phyloP scores from a whole-genome alignment of 2,329 filamentous ascomycete genomes.

The Oidium heveae region DNA sequence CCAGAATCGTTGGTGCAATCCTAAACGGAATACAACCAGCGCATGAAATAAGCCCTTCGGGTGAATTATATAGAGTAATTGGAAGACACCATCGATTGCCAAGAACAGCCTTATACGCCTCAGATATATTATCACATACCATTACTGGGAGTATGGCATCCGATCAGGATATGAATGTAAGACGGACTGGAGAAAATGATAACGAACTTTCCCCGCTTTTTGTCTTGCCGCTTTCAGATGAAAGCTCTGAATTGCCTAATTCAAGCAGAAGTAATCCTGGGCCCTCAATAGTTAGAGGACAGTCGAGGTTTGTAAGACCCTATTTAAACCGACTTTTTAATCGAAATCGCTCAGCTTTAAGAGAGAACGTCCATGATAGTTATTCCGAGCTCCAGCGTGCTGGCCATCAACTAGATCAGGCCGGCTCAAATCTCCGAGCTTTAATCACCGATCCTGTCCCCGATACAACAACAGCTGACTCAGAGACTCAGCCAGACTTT shows the following conservation, averaged over 20 bases:
- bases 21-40: conserved; percentile 16
- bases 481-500: conserved; percentile 16
- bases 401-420: conserved; percentile 9
- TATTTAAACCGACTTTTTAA: conserved; percentile 12
- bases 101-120: conserved; percentile 4
- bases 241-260: not conserved
- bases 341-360: conserved; percentile 8
- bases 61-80: conserved; percentile 20
- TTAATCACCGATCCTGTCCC: conserved; percentile 10
- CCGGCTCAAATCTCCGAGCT: conserved; percentile 9
- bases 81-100: conserved; percentile 16
- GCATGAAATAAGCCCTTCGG: conserved; percentile 18
- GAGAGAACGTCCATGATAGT: conserved; percentile 4
- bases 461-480: conserved; percentile 5
- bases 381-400: conserved; percentile 7
- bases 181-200: conserved; percentile 4
- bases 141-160: conserved; percentile 10
- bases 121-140: not conserved
- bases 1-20: conserved; percentile 16
- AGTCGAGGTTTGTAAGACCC: conserved; percentile 4
- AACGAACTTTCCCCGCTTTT: conserved; percentile 8
- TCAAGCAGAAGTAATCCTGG: not conserved
- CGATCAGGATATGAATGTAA: conserved; percentile 4
- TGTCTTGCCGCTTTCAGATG: conserved; percentile 1
- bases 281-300: not conserved